Percentiles rank a stretch among this genome's conserved stretches.
Evolutionary conservation across 139 green algal genomes (phyloP).

Genomic region (Spirogloea muscicola): DNA sequence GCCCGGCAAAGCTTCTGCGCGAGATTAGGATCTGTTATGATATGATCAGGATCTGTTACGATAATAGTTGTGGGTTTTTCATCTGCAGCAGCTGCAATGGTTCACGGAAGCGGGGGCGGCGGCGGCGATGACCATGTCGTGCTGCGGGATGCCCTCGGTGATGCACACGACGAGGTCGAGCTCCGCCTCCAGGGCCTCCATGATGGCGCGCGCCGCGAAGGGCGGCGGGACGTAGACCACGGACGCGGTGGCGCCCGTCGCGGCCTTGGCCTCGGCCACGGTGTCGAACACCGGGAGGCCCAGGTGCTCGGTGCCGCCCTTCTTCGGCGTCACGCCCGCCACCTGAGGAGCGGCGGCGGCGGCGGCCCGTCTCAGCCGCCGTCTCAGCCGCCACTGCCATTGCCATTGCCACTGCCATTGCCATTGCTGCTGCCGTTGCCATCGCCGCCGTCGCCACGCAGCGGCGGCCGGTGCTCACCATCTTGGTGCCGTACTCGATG

Average conservation of each 20-base stretch:
- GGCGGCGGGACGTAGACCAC: slow-evolving; percentile 95
- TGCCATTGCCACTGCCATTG: too few species aligned
- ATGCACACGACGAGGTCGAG: slow-evolving; percentile 97
- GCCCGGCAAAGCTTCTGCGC: neutral
- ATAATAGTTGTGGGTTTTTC: too few species aligned
- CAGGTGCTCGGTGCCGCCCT: slow-evolving; percentile 90
- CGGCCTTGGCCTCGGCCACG: slow-evolving; percentile 79
- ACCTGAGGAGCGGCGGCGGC: too few species aligned
- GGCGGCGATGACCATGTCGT: slow-evolving; percentile 99
- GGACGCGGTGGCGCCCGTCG: slow-evolving; percentile 69
- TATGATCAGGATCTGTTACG: too few species aligned
- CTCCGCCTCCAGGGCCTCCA: slow-evolving; percentile 91
- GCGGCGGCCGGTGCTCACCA: too few species aligned
- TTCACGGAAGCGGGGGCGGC: too few species aligned
- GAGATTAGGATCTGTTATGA: too few species aligned
- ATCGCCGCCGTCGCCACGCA: too few species aligned
- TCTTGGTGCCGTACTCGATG: slow-evolving; percentile 95
- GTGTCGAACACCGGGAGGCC: slow-evolving; percentile 91
- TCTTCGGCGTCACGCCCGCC: slow-evolving; percentile 93
- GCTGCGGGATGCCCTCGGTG: slow-evolving; percentile 97
- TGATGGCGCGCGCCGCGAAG: slow-evolving; percentile 87
- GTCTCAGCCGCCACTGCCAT: too few species aligned
- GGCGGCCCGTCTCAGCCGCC: too few species aligned
- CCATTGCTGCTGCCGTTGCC: too few species aligned
- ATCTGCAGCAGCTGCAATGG: too few species aligned